Evolutionary conservation across 129 eudicot genomes (phyloP), one percentile per base, ranked within the genome.

Genomic region (Erigeron canadensis): DNA sequence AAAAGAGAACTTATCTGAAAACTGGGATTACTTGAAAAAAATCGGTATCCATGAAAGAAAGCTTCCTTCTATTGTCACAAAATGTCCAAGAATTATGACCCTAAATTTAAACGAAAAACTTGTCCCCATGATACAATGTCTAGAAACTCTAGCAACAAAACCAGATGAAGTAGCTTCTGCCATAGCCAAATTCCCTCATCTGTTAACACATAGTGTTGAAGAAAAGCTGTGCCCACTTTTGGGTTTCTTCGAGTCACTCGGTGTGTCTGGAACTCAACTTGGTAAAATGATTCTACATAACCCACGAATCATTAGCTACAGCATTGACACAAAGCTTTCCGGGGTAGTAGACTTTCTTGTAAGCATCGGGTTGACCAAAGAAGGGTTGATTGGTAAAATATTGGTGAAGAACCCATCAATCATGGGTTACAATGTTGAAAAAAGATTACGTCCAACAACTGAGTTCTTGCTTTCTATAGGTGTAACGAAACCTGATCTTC

Each of bases 151-250:
- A 22, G 87, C 75, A 21, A 84, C 97, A 40, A 90, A 95, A 81
- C 97, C 93, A 10, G 51, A 73, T 7, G 99, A 95, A 74, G 92
- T 95, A 34, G 91, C 99, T 58, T 77, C 91, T 6, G 90, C 97
- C 60, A 88, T 95, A 40, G 86, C 92, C 53, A 95, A 88, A 72
- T 95, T 95, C 73, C 99, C 99, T 0, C 87, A 90, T 63, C 77
- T 95, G 22, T 85, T 95, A 57, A 76, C 84, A 10, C 96, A 95
- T 82, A 88, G 94, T 34, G 81, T 91, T 40, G 97, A 95, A 83
- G 94, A 88, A 67, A 95, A 95, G 77, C 96, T 90, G 13, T 90
- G 97, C 75, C 99, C 99, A 0, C 89, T 90, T 68, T 78, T 90
- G 2, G 99, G 89, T 39, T 94, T 94, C 81, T 87, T 90, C 22